Conservation (phyloP, 495 filamentous ascomycete genomes). For the Hypoxylon intermedium region DNA sequence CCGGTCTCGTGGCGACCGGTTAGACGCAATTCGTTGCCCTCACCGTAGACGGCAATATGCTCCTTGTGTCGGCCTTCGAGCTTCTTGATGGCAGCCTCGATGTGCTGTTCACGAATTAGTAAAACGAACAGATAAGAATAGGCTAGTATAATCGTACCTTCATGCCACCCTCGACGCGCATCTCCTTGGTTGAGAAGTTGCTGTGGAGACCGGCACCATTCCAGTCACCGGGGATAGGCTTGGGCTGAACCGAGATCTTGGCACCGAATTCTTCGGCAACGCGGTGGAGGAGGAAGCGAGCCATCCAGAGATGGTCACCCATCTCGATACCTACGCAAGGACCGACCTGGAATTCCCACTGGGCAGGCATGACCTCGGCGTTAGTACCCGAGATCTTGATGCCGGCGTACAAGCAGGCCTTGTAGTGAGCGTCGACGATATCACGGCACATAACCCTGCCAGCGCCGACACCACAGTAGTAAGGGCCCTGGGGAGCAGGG, state of each 20-base stretch:
- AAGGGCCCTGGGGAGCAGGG: slow-evolving; percentile 94
- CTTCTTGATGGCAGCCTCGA: slow-evolving; percentile 84
- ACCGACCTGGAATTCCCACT: slow-evolving; percentile 99
- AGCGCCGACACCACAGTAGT: slow-evolving; percentile 98
- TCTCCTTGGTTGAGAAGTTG: slow-evolving; percentile 87
- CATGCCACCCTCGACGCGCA: slow-evolving; percentile 92
- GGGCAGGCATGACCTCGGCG: slow-evolving; percentile 97
- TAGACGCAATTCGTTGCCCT: slow-evolving; percentile 88
- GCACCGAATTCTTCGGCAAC: slow-evolving; percentile 97
- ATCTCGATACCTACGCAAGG: slow-evolving; percentile 91
- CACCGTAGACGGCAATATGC: slow-evolving; percentile 97
- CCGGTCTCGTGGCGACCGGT: slow-evolving; percentile 97
- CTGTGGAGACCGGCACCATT: slow-evolving; percentile 97
- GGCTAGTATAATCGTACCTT: slow-evolving; percentile 55
- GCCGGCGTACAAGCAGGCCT: slow-evolving; percentile 89
- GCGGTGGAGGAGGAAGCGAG: slow-evolving; percentile 94
- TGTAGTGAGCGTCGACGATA: slow-evolving; percentile 98
- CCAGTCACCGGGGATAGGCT: slow-evolving; percentile 99
- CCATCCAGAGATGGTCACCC: slow-evolving; percentile 98
- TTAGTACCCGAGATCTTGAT: slow-evolving; percentile 98
- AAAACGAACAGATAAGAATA: not conserved
- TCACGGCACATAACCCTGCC: slow-evolving; percentile 98
- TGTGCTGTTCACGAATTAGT: slow-evolving; percentile 52
- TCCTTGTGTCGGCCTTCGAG: slow-evolving; percentile 87
- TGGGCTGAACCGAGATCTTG: slow-evolving; percentile 94